Conservation (phyloP, 1,284 basidiomycete genomes). For the Anthracocystis walkeri region DNA sequence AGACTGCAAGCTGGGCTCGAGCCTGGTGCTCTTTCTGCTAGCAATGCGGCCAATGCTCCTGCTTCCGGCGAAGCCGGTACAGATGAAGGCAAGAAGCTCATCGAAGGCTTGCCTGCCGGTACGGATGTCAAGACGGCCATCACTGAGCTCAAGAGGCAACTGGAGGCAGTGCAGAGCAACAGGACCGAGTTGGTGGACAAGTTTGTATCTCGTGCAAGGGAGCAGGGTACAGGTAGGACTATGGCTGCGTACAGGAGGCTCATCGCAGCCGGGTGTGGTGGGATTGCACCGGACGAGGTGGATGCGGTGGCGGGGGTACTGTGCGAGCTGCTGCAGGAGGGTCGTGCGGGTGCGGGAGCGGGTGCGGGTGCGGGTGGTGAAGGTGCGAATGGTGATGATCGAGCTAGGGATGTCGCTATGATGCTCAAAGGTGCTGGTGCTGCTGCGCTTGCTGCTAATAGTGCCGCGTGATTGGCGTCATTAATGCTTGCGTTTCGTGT, state of each 20-base stretch:
- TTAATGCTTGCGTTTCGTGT: not conserved
- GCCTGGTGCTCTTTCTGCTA: conserved; percentile 33
- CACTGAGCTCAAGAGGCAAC: conserved; percentile 45
- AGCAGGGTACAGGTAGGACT: conserved; percentile 63
- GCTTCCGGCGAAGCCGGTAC: conserved; percentile 1
- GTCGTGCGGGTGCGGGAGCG: conserved; percentile 24
- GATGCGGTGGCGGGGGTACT: conserved; percentile 66
- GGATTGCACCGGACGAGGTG: conserved; percentile 65
- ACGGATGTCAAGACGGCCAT: conserved; percentile 42
- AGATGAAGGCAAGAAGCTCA: conserved; percentile 18
- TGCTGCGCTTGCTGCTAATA: conserved; percentile 48
- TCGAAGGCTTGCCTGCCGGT: conserved; percentile 30
- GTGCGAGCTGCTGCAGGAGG: conserved; percentile 65
- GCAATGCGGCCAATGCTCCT: conserved; percentile 24
- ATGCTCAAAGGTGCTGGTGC: conserved; percentile 52
- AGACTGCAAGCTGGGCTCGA: conserved; percentile 47
- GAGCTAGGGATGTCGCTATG: conserved; percentile 48
- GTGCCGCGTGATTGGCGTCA: conserved; percentile 18
- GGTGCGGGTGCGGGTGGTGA: conserved; percentile 19
- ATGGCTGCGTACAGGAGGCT: conserved; percentile 67
- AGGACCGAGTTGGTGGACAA: conserved; percentile 42
- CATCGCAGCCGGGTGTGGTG: conserved; percentile 67
- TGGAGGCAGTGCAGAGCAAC: conserved; percentile 45
- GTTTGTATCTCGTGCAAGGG: conserved; percentile 50
- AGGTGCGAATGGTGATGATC: conserved; percentile 20